Evolutionary conservation across 306 rosid species (phyloP), one percentile per base, ranked within the genome.

Genomic region (Hylodesmum podocarpum): DNA sequence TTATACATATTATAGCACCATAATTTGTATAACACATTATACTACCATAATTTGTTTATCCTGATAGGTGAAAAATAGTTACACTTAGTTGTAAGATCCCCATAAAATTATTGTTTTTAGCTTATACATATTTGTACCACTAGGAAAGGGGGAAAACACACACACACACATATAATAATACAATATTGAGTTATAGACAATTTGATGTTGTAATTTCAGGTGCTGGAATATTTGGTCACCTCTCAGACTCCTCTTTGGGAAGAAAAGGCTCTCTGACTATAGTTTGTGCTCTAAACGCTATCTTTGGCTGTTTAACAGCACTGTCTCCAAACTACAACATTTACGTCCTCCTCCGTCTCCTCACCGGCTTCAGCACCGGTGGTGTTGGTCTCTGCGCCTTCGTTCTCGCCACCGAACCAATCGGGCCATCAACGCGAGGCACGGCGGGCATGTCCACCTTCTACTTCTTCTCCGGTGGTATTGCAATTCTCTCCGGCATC

Each of bases 211-310:
- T 3, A 53, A 55, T 83, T 76, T 65, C 89, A 92, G 98, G 98
- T 25, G 98, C 98, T 1, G 98, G 98, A 66, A 73, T 82, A 53
- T 94, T 94, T 75, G 98, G 98, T 1, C 98, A 94, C 72, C 90
- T 90, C 15, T 90, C 98, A 21, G 98, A 94, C 70, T 92, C 97
- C 0, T 82, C 67, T 16, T 79, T 94, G 0, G 97, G 98, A 81
- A 90, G 98, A 62, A 92, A 90, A 80, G 97, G 98, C 11, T 90
- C 96, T 19, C 84, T 94, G 6, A 86, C 43, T 0, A 79, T 82
- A 33, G 98, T 94, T n/a, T 94, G 98, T 63, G 71, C 88, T 29
- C 24, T 91, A 6, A 92, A 92, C 78, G 6, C 89, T 57, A 34
- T 94, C 72, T 94, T 89, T 6, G 98, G 98, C 16, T 88, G 88